A percentile compares a stretch with the other conserved stretches of the same genome.
Conservation (phyloP, 2,329 filamentous ascomycete species). For the Dryadomyces quercivorus region DNA sequence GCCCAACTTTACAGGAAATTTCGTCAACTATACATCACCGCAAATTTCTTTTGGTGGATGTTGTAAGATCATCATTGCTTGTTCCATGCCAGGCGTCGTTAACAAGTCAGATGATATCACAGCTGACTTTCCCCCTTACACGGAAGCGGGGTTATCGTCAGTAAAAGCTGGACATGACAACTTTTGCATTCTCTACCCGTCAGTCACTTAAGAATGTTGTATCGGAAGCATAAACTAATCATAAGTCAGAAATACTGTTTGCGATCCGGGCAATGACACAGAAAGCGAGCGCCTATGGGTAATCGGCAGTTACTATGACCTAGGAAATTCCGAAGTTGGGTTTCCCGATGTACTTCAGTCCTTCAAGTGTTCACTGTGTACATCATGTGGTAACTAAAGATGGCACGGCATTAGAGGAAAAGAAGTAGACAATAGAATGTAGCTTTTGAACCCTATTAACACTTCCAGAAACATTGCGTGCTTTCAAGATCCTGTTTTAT, state of each 20-base stretch:
- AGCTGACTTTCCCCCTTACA: constrained; percentile 1
- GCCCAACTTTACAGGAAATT: constrained; percentile 3
- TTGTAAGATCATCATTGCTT: neutral
- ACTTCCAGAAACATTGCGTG: too few species aligned
- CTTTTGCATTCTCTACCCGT: constrained; percentile 5
- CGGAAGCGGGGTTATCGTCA: constrained; percentile 1
- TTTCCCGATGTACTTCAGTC: neutral
- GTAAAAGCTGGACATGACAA: constrained; percentile 2
- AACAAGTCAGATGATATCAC: neutral
- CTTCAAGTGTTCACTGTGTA: constrained; percentile 3
- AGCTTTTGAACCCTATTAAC: too few species aligned
- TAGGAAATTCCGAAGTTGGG: constrained; percentile 1
- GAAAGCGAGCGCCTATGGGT: constrained; percentile 2
- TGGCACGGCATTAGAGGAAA: too few species aligned
- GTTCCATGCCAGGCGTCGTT: too few species aligned
- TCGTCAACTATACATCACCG: constrained; percentile 3
- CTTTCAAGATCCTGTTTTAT: too few species aligned
- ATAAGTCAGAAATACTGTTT: neutral
- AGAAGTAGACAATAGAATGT: too few species aligned
- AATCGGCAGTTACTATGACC: constrained; percentile 4
- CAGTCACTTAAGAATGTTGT: neutral
- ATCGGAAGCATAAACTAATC: neutral
- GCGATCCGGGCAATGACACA: constrained; percentile 1
- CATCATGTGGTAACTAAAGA: constrained; percentile 3
- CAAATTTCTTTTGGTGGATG: neutral